These are phyloP conservation scores for Pachyrhizus erosus DNA, from an alignment of 306 rosid species.

Conservation along the genomic window DNA sequence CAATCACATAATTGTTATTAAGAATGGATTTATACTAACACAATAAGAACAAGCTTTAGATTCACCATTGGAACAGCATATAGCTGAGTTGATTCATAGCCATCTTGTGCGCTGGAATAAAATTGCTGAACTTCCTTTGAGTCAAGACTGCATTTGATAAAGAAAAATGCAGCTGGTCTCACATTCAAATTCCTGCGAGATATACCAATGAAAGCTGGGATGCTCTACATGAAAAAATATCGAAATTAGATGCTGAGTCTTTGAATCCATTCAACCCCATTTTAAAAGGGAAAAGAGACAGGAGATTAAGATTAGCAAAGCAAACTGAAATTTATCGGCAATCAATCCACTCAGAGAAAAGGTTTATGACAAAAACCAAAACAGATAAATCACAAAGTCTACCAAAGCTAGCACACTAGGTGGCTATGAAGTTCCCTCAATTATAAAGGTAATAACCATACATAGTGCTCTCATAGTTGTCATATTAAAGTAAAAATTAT, in stretches of 20 bases:
- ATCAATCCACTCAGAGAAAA: background rate
- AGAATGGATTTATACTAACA: conserved; percentile 30
- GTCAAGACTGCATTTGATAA: conserved; percentile 76
- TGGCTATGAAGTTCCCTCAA: conserved; percentile 8
- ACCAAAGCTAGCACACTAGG: background rate
- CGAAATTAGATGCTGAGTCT: conserved; percentile 39
- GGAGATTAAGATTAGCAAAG: background rate
- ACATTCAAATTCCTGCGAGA: conserved; percentile 83
- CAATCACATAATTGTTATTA: conserved; percentile 3
- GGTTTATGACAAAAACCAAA: conserved; percentile 18
- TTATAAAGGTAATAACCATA: conserved; percentile 3
- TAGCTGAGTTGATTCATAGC: conserved; percentile 92
- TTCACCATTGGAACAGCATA: conserved; percentile 79
- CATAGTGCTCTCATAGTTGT: background rate
- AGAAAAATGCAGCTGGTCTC: conserved; percentile 85
- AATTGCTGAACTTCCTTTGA: conserved; percentile 72
- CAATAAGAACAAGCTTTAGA: conserved; percentile 20
- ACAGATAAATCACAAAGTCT: conserved; percentile 10
- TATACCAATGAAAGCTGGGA: conserved; percentile 73
- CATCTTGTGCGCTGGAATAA: conserved; percentile 82
- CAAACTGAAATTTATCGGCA: conserved; percentile 18
- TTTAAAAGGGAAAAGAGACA: background rate
- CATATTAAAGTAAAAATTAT: conserved; percentile 16
- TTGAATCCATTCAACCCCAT: conserved; percentile 17
- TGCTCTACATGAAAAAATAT: conserved; percentile 56